Base-by-base conservation (phyloP, 208 protist species). In the Vickermania ingenoplastis region DNA sequence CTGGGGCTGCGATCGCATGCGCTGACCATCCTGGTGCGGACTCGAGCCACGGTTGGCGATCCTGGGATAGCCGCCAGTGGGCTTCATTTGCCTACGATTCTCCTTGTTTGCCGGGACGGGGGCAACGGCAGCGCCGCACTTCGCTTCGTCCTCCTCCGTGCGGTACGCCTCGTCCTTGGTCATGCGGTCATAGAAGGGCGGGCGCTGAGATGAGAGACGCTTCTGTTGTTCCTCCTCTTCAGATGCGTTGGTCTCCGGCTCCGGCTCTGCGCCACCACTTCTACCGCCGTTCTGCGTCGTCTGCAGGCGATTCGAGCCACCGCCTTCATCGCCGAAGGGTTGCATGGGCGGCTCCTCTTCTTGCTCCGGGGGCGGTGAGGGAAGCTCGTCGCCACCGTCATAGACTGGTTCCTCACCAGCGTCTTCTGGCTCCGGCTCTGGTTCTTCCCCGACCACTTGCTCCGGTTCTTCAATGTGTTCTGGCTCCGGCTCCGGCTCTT, bases 181-280 rank as follows among this genome's bases (percentile, higher is more conserved):
- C 29, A 59, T 48, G 54, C 54, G 54, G 21, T 24, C 11, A 25
- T 59, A 59, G 54, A 24, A 59, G 7, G 54, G 54, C n/a, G 54
- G 50, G 50, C 7, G 50, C 5, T 7, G 11, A n/a, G n/a, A n/a
- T n/a, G n/a, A n/a, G n/a, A n/a, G n/a, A n/a, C n/a, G n/a, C 7
- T 7, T 11, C 50, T 27, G 50, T 21, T 54, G 50, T 21, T 25
- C 7, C 50, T 54, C n/a, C 24, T 54, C 50, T 21, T 54, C n/a
- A 21, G 50, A 11, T 7, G n/a, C 50, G 21, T 54, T 5, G 13
- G 5, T 21, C 24, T 54, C 50, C 50, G 5, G 11, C 11, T 7
- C 23, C 11, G 50, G 21, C 22, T 54, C 36, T 17, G 11, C 50
- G 13, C 50, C 50, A 25, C 50, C 24, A 13, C 50, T 21, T 54